These are phyloP conservation scores for Chaetomium cochliodes DNA, from an alignment of 495 filamentous ascomycete genomes.

Conservation along the genomic window DNA sequence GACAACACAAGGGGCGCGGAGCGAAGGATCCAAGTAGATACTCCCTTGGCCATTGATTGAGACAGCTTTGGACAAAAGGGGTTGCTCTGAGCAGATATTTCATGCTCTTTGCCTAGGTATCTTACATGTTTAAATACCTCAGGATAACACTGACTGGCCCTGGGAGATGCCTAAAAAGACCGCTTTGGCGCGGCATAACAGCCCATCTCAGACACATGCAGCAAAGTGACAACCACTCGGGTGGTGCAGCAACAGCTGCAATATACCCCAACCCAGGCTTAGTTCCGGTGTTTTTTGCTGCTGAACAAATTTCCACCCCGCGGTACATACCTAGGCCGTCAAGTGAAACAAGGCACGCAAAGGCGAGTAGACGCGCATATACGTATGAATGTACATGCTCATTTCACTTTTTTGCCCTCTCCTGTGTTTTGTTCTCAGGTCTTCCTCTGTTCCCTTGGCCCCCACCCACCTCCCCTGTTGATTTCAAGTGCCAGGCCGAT, in stretches of 20 bases:
- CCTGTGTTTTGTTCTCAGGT: not conserved
- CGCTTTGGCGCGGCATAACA: slow-evolving; percentile 3
- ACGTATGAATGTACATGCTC: not conserved
- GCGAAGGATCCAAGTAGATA: too few species aligned
- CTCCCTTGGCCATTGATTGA: too few species aligned
- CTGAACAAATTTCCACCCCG: slow-evolving; percentile 13
- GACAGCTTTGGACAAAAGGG: too few species aligned
- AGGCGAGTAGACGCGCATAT: not conserved
- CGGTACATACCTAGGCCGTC: slow-evolving; percentile 1
- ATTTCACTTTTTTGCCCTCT: slow-evolving; percentile 9
- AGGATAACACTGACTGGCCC: too few species aligned
- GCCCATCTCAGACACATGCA: slow-evolving; percentile 5
- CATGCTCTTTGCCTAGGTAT: too few species aligned
- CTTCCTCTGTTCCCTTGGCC: not conserved
- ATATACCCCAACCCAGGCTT: slow-evolving; percentile 31
- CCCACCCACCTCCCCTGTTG: not conserved
- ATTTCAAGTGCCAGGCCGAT: slow-evolving; percentile 2
- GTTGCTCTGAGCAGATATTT: too few species aligned
- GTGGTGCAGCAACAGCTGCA: slow-evolving; percentile 24
- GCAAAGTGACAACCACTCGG: slow-evolving; percentile 14
- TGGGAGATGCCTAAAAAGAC: not conserved
- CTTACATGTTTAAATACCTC: too few species aligned
- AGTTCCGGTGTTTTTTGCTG: slow-evolving; percentile 26
- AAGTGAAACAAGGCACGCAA: slow-evolving; percentile 6
- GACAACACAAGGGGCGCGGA: too few species aligned